These are phyloP conservation scores for Micractinium conductrix DNA, from an alignment of 139 green algal species.

Conservation along the genomic window DNA sequence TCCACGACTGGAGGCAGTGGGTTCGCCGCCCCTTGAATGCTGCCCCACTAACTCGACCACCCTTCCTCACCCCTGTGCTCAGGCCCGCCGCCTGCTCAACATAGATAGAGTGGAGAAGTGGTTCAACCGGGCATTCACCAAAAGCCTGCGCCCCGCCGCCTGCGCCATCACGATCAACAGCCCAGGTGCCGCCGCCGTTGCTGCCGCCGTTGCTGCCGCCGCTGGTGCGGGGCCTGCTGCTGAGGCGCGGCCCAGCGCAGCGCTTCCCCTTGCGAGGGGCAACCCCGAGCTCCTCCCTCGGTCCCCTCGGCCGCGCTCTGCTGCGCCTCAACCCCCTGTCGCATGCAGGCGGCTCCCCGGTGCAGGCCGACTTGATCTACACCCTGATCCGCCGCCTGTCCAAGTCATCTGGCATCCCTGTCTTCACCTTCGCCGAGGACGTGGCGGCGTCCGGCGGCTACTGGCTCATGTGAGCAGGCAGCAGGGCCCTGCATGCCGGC, in stretches of 20 bases:
- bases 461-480: conserved; percentile 48
- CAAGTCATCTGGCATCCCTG: conserved; percentile 36
- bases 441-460: conserved; percentile 45
- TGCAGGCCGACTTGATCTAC: conserved; percentile 49
- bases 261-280: no score
- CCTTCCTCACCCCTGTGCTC: no score
- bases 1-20: no score
- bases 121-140: conserved; percentile 47
- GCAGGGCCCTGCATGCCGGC: neutral
- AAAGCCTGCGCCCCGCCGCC: conserved; percentile 34
- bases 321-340: no score
- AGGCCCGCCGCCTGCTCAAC: conserved; percentile 41
- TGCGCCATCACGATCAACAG: conserved; percentile 54
- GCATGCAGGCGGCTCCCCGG: conserved; percentile 45
- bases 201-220: no score
- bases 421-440: conserved; percentile 61
- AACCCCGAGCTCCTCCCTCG: no score
- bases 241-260: no score
- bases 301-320: no score
- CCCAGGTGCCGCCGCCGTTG: no score
- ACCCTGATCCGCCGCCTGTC: conserved; percentile 37
- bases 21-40: no score
- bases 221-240: no score
- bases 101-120: conserved; percentile 49
- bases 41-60: no score